Evolutionary conservation across 2,329 filamentous ascomycete genomes (phyloP).

Genomic region (Aspergillus niger): DNA sequence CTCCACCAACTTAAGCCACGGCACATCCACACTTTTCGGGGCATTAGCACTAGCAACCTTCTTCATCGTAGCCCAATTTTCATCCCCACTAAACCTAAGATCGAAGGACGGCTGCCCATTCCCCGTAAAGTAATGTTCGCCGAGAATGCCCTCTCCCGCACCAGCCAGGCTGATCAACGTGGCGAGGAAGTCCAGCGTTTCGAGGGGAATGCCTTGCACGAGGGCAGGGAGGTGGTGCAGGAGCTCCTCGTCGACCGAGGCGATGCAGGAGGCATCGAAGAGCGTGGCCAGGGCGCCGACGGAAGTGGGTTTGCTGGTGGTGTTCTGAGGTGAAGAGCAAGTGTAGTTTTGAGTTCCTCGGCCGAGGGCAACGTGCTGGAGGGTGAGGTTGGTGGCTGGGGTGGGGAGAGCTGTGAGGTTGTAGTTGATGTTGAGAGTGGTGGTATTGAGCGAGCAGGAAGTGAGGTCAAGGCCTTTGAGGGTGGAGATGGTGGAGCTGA

Average conservation of each 20-base stretch:
- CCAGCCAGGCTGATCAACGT: conserved; percentile 19
- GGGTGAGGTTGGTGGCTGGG: conserved; percentile 32
- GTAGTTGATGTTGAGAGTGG: conserved; percentile 18
- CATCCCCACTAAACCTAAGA: conserved; percentile 25
- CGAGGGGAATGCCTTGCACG: conserved; percentile 24
- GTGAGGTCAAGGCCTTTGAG: conserved; percentile 5
- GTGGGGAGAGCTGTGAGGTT: conserved; percentile 27
- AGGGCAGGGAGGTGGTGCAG: conserved; percentile 32
- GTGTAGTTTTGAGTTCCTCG: conserved; percentile 56
- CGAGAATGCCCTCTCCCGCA: conserved; percentile 33
- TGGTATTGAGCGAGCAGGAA: conserved; percentile 25
- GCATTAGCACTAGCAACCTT: conserved; percentile 33
- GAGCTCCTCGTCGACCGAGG: conserved; percentile 26
- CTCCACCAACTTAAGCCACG: conserved; percentile 37
- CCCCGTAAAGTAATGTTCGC: conserved; percentile 39
- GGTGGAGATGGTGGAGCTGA: neutral
- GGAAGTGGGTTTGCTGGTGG: conserved; percentile 34
- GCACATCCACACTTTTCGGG: conserved; percentile 28
- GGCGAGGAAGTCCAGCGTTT: conserved; percentile 31
- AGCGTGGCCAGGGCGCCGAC: conserved; percentile 51
- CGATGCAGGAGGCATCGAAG: conserved; percentile 47
- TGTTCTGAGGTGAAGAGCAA: conserved; percentile 33
- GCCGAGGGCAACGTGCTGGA: conserved; percentile 51
- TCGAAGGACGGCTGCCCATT: conserved; percentile 36
- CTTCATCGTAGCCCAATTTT: conserved; percentile 30